A percentile compares a stretch with the other conserved stretches of the same genome.
These are phyloP conservation scores for Wallemia mellicola DNA, from an alignment of 1,284 basidiomycete species.

Conservation along the genomic window DNA sequence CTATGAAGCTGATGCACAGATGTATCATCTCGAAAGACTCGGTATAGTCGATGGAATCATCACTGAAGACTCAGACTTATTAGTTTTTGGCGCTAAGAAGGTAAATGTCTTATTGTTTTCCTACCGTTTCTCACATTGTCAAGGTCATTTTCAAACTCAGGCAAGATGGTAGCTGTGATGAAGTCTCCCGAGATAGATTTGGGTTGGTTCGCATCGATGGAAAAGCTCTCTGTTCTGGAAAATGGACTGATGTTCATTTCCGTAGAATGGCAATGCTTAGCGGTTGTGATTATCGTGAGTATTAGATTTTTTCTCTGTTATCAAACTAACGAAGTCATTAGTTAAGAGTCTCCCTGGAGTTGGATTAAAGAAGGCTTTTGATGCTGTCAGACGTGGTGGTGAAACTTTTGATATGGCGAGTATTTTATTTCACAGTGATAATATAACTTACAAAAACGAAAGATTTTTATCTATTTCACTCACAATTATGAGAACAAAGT, in stretches of 20 bases:
- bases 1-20: conserved; percentile 93
- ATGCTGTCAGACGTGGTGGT: conserved; percentile 45
- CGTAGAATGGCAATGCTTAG: conserved; percentile 86
- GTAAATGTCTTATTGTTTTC: conserved; percentile 20
- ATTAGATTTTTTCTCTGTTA: neutral
- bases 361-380: conserved; percentile 47
- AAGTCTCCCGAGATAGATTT: conserved; percentile 49
- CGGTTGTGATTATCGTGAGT: conserved; percentile 59
- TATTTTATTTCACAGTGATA: neutral
- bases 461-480: conserved; percentile 17
- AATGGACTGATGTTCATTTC: conserved; percentile 73
- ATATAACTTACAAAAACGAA: too few species aligned
- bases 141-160: conserved; percentile 48
- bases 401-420: conserved; percentile 54
- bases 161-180: conserved; percentile 39
- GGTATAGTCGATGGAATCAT: conserved; percentile 72
- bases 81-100: conserved; percentile 76
- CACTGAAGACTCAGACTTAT: conserved; percentile 91
- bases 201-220: conserved; percentile 23
- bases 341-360: conserved; percentile 15
- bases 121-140: neutral
- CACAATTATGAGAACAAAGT: conserved; percentile 59
- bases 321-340: conserved; percentile 3
- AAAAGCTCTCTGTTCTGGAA: conserved; percentile 10
- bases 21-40: conserved; percentile 60